Percentiles rank a stretch among this genome's conserved stretches.
These are phyloP conservation scores for Orbilia blumenaviensis DNA, from an alignment of 2,329 filamentous ascomycete genomes.

Conservation along the genomic window DNA sequence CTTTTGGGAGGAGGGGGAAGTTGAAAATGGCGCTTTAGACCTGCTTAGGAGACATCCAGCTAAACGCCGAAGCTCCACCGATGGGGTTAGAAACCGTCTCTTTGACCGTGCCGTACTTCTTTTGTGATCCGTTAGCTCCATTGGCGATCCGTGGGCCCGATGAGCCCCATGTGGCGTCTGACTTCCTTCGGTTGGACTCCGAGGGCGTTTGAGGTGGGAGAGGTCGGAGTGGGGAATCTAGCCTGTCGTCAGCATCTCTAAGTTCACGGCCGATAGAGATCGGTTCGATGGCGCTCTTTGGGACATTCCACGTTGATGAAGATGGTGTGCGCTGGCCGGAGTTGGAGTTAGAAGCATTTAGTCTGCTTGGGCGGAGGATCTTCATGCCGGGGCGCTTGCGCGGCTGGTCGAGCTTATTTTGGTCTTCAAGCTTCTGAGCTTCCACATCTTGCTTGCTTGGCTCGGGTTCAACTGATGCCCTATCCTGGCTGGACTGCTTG, in stretches of 20 bases:
- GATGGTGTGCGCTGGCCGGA: conserved; percentile 46
- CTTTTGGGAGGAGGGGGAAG: not conserved
- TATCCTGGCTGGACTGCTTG: conserved; percentile 15
- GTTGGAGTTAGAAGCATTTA: conserved; percentile 28
- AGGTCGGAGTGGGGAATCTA: conserved; percentile 33
- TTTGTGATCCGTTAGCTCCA: conserved; percentile 36
- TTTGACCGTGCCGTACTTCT: conserved; percentile 51
- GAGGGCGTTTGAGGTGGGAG: conserved; percentile 41
- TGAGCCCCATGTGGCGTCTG: conserved; percentile 47
- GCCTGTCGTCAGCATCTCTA: conserved; percentile 28
- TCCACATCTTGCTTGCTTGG: conserved; percentile 10
- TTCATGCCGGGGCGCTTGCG: conserved; percentile 50
- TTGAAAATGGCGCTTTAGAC: too few species aligned
- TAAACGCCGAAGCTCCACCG: conserved; percentile 88
- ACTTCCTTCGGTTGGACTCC: conserved; percentile 50
- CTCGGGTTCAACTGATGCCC: conserved; percentile 25
- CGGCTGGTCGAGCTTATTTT: conserved; percentile 29
- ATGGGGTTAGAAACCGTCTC: conserved; percentile 73
- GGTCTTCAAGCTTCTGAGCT: conserved; percentile 13
- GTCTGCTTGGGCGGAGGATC: conserved; percentile 42
- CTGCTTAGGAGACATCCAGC: conserved; percentile 75
- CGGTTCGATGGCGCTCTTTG: conserved; percentile 51
- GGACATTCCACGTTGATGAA: conserved; percentile 52
- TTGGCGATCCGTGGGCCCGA: conserved; percentile 26
- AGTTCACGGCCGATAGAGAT: conserved; percentile 46